Conservation (phyloP, 805 yeast genomes). For the Myxozyma neotropica region DNA sequence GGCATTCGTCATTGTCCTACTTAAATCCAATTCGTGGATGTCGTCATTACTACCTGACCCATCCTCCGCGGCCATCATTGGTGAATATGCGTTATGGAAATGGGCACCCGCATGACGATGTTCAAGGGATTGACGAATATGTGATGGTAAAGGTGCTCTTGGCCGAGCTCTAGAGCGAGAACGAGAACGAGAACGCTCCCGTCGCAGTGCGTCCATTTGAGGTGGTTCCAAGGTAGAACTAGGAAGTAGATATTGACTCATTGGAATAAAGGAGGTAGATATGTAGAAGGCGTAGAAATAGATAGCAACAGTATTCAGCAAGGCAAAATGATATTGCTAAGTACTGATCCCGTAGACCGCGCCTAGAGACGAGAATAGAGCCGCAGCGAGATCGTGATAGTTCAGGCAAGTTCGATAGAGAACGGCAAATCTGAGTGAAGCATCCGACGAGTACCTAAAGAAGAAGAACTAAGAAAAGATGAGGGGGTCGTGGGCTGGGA, state of each 20-base stretch:
- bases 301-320: too few species aligned
- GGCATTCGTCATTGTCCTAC: slow-evolving; percentile 1
- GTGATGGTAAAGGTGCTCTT: not conserved
- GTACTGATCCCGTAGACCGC: too few species aligned
- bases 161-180: slow-evolving; percentile 4
- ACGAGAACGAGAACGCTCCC: slow-evolving; percentile 1
- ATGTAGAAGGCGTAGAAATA: too few species aligned
- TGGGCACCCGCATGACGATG: slow-evolving; percentile 12
- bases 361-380: too few species aligned
- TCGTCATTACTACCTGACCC: not conserved
- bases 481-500: too few species aligned
- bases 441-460: too few species aligned
- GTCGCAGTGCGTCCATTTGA: not conserved
- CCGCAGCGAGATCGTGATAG: too few species aligned
- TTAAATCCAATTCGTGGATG: not conserved
- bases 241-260: not conserved
- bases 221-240: not conserved
- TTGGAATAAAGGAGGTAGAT: not conserved
- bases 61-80: not conserved
- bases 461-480: not conserved
- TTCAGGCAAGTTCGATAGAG: too few species aligned
- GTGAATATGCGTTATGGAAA: slow-evolving; percentile 24
- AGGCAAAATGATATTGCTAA: too few species aligned
- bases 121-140: not conserved
- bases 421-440: too few species aligned